A percentile compares a stretch with the other conserved stretches of the same genome.
phyloP scores from a whole-genome alignment of 257 asterid species.

The Vinca minor region DNA sequence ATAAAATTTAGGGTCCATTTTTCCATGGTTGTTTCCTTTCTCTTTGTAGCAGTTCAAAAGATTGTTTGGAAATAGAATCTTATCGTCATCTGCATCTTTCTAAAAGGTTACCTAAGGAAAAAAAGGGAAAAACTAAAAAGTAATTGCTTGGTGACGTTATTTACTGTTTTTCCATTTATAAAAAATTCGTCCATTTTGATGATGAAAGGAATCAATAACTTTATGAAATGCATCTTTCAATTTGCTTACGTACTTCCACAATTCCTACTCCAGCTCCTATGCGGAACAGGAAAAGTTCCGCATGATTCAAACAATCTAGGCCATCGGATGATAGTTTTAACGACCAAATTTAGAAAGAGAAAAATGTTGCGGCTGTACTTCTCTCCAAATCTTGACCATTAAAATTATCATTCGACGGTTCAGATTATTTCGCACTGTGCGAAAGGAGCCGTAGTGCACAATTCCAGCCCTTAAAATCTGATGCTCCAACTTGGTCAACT shows the following conservation, averaged over 20 bases:
- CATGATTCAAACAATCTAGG: no score
- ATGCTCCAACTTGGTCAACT: no score
- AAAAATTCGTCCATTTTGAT: neutral
- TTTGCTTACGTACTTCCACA: slow-evolving; percentile 11
- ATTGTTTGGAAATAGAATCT: neutral
- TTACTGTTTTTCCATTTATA: slow-evolving; percentile 7
- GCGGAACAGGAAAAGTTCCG: no score
- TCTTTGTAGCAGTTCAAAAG: neutral
- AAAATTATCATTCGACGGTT: no score
- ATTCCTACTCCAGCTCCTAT: no score
- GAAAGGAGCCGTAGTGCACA: no score
- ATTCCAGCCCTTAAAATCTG: neutral
- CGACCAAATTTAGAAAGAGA: no score
- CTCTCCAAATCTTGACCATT: no score
- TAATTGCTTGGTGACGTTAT: slow-evolving; percentile 15
- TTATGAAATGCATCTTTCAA: neutral
- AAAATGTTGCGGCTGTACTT: no score
- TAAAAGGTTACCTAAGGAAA: neutral
- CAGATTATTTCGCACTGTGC: no score
- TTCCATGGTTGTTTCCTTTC: neutral
- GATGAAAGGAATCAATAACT: neutral
- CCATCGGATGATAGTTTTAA: no score
- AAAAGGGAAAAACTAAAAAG: neutral
- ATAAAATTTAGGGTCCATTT: neutral
- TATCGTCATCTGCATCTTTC: slow-evolving; percentile 5